A percentile compares a stretch with the other conserved stretches of the same genome.
Conservation (phyloP, 768 basidiomycete genomes). For the Serpula lacrymans region DNA sequence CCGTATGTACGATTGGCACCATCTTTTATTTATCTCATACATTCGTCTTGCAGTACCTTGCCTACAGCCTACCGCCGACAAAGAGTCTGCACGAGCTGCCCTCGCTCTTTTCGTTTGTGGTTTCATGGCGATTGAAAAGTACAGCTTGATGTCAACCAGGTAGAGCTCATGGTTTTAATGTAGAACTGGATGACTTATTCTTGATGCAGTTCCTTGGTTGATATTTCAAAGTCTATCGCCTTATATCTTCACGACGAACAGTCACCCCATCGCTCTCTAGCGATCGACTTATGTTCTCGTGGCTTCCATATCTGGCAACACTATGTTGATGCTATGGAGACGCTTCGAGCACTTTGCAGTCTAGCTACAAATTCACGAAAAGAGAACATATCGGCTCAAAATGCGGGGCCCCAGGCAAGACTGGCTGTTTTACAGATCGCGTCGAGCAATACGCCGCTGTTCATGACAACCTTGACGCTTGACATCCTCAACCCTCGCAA, state of each 20-base stretch:
- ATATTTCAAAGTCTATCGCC: conserved; percentile 80
- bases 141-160: conserved; percentile 71
- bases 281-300: conserved; percentile 85
- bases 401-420: conserved; percentile 75
- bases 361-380: conserved; percentile 73
- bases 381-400: conserved; percentile 64
- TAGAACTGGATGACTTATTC: not conserved
- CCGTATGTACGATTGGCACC: conserved; percentile 37
- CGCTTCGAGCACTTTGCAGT: conserved; percentile 78
- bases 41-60: conserved; percentile 48
- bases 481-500: conserved; percentile 81
- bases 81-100: conserved; percentile 56
- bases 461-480: conserved; percentile 90
- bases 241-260: conserved; percentile 73
- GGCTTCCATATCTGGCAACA: conserved; percentile 96
- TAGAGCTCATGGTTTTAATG: conserved; percentile 27
- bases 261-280: conserved; percentile 63
- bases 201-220: conserved; percentile 62
- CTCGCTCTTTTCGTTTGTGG: conserved; percentile 80
- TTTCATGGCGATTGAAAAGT: conserved; percentile 77
- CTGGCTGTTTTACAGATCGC: conserved; percentile 84
- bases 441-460: conserved; percentile 74
- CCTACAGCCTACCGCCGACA: conserved; percentile 57
- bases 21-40: not conserved
- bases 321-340: conserved; percentile 85